Evolutionary conservation across 345 rosid species (phyloP), one percentile per base, ranked within the genome.

Genomic region (Eucalyptus paniculata): DNA sequence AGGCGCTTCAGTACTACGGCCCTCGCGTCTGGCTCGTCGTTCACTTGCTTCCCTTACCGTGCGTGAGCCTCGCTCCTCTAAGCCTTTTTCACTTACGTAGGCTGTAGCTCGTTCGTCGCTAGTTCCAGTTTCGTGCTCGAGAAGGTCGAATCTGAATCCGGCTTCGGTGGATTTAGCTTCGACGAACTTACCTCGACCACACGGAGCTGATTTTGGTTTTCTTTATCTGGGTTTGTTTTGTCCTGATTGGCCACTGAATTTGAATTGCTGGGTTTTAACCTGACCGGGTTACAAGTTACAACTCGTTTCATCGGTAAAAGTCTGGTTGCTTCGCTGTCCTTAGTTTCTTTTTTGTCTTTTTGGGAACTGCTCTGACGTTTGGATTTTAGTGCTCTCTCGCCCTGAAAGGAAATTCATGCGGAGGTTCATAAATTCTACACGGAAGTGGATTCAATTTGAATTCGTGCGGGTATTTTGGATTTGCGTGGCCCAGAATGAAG

Each of bases 21-120:
- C 88, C 95, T 91, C 96, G 93, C 90, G 95, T 96, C 88, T 89
- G 90, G 50, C 92, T 97, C 67, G 12, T 90, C 90, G 91, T 95
- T 92, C 98, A 97, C 89, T 97, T 97, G 88, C 95, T 97, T 40
- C 99, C 99, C 10, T 90, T 97, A 54, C 99, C 99, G 99, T 97
- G 15, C 94, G 99, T 92, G 65, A 32, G 65, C 6, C 87, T 49
- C 40, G 44, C 45, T 88, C 30, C 28, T 49, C 86, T 28, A 77
- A 40, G 65, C 44, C 1, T 50, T 21, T 30, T 50, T 21, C 44
- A 13, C 58, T 51, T 34, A 51, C 10, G 26, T 42, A 37, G 51
- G 42, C 44, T 26, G 34, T 37, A 42, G 23, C 37, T 37, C 24
- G 32, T 45, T 87, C 50, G 49, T 87, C 37, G 45, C 49, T 19